These are phyloP conservation scores for Rhizopus delemar DNA, from an alignment of 371 early-diverging fungal species.

Conservation along the genomic window DNA sequence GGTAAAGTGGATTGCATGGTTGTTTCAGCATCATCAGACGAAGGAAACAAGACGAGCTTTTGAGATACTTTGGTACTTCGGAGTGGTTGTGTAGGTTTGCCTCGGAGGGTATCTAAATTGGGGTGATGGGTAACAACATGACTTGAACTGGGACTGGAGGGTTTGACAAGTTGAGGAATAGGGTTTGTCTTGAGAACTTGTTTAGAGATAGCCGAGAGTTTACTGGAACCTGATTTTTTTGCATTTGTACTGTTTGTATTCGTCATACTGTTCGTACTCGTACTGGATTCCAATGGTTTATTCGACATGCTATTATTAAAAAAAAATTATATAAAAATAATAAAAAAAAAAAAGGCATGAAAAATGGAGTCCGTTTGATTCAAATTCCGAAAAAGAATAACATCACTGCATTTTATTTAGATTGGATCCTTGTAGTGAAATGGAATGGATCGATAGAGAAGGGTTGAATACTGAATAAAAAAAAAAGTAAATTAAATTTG, in stretches of 20 bases:
- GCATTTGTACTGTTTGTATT: neutral
- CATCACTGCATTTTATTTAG: neutral
- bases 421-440: neutral
- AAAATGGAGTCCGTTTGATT: neutral
- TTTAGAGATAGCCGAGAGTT: slow-evolving; percentile 42
- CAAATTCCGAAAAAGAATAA: neutral
- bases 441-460: neutral
- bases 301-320: slow-evolving; percentile 14
- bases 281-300: slow-evolving; percentile 8
- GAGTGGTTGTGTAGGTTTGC: slow-evolving; percentile 56
- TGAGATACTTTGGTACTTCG: slow-evolving; percentile 90
- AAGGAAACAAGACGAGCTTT: slow-evolving; percentile 90
- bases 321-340: slow-evolving; percentile 1
- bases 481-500: neutral
- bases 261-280: no score
- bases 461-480: neutral
- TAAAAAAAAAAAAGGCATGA: slow-evolving; percentile 1
- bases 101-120: slow-evolving; percentile 8
- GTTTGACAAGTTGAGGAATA: slow-evolving; percentile 33
- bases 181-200: slow-evolving; percentile 41
- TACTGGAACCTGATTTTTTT: slow-evolving; percentile 15
- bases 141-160: slow-evolving; percentile 8
- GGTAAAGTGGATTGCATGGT: slow-evolving; percentile 29
- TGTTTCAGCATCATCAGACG: slow-evolving; percentile 40
- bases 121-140: neutral